Evolutionary conservation across 306 rosid species (phyloP).

Genomic region (Sicyos baderoa): DNA sequence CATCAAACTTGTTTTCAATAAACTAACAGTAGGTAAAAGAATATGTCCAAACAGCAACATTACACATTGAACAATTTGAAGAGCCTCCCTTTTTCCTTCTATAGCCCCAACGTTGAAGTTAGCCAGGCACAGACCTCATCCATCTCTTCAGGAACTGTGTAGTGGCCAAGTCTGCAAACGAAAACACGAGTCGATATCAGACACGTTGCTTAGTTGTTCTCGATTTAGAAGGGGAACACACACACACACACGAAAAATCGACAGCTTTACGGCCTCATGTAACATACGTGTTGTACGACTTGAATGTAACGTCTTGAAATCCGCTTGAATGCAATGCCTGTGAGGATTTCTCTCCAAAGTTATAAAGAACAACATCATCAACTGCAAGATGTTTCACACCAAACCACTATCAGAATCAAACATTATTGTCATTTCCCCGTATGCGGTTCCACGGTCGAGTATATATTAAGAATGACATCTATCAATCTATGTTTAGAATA

Average conservation of each 20-base stretch:
- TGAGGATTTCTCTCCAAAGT: slow-evolving; percentile 84
- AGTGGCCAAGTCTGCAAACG: slow-evolving; percentile 81
- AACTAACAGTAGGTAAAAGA: slow-evolving; percentile 7
- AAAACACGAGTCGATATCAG: not conserved
- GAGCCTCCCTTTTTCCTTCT: not conserved
- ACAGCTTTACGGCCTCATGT: no score
- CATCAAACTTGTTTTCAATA: slow-evolving; percentile 8
- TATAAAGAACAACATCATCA: slow-evolving; percentile 65
- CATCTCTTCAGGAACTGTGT: slow-evolving; percentile 86
- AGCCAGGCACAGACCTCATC: slow-evolving; percentile 87
- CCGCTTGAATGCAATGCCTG: slow-evolving; percentile 42
- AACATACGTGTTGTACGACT: slow-evolving; percentile 64
- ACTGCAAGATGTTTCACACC: slow-evolving; percentile 37
- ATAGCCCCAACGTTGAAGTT: slow-evolving; percentile 56
- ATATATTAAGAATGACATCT: no score
- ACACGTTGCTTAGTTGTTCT: not conserved
- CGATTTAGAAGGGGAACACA: not conserved
- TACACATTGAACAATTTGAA: not conserved
- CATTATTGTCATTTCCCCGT: no score
- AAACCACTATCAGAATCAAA: slow-evolving; percentile 12
- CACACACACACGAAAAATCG: not conserved
- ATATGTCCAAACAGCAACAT: slow-evolving; percentile 5
- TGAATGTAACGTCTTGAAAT: slow-evolving; percentile 66
- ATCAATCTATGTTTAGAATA: no score
- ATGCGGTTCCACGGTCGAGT: no score